Evolutionary conservation across 2,329 filamentous ascomycete species (phyloP).

Genomic region (Periconia macrospinosa): DNA sequence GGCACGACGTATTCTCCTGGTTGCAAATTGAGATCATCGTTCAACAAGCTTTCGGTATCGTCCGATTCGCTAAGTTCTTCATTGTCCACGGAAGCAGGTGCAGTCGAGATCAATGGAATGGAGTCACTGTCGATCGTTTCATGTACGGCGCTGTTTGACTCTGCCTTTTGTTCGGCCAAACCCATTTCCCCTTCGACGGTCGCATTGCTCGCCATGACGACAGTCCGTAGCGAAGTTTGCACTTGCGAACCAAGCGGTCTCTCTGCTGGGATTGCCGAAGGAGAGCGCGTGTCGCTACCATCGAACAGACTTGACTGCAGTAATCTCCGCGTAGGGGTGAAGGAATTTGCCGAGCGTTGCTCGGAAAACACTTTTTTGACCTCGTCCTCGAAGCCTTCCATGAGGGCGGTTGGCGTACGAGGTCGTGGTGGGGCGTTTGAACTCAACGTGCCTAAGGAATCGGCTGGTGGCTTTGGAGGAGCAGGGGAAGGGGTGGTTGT

Average conservation of each 20-base stretch:
- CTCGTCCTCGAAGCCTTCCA: constrained; percentile 3
- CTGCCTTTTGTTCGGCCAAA: background rate
- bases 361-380: constrained; percentile 10
- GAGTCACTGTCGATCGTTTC: background rate
- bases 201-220: constrained; percentile 21
- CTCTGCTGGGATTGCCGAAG: constrained; percentile 36
- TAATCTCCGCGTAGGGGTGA: constrained; percentile 3
- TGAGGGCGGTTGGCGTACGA: constrained; percentile 13
- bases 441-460: constrained; percentile 20
- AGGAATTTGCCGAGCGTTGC: constrained; percentile 14
- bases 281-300: constrained; percentile 32
- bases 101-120: background rate
- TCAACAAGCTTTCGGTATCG: constrained; percentile 24
- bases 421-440: constrained; percentile 24
- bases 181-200: constrained; percentile 6
- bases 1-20: constrained; percentile 37
- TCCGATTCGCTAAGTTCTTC: constrained; percentile 22
- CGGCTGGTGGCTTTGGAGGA: constrained; percentile 19
- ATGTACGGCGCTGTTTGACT: background rate
- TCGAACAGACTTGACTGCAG: background rate
- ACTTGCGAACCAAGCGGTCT: constrained; percentile 20
- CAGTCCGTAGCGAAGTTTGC: constrained; percentile 30
- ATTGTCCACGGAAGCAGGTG: constrained; percentile 8
- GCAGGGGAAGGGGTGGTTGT: constrained; percentile 20
- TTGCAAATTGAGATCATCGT: constrained; percentile 33